Percentiles rank a stretch among this genome's conserved stretches.
phyloP scores from a whole-genome alignment of 257 asterid genomes.

The Solanum clarkiae region DNA sequence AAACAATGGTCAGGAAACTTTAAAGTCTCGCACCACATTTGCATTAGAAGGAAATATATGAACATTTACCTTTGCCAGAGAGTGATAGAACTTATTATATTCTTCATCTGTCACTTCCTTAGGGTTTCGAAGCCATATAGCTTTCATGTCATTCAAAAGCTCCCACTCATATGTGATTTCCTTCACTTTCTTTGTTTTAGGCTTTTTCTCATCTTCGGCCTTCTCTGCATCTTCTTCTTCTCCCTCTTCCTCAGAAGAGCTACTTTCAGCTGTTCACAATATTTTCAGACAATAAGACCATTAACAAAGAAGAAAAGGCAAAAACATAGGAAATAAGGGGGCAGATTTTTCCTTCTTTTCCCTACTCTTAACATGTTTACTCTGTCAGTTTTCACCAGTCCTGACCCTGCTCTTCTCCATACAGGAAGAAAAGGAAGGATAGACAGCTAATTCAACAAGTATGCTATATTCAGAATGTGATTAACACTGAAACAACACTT shows the following conservation, averaged over 20 bases:
- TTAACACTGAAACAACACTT: not conserved
- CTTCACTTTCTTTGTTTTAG: constrained; percentile 65
- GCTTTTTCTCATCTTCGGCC: constrained; percentile 66
- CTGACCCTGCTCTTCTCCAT: not conserved
- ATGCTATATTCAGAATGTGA: not conserved
- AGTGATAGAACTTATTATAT: constrained; percentile 67
- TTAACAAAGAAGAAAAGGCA: not conserved
- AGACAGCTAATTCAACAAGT: not conserved
- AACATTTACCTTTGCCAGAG: constrained; percentile 61
- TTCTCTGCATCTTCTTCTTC: constrained; percentile 65
- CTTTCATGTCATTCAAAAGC: constrained; percentile 81
- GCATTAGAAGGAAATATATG: not conserved
- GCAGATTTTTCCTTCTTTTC: not conserved
- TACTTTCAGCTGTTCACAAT: constrained; percentile 51
- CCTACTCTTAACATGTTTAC: not conserved
- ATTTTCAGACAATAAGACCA: not conserved
- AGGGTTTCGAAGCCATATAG: constrained; percentile 84
- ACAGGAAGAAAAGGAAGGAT: not conserved
- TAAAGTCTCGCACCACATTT: not conserved
- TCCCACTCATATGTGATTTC: constrained; percentile 84
- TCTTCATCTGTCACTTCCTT: constrained; percentile 94
- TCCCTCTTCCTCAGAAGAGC: constrained; percentile 49
- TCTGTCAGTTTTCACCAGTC: not conserved
- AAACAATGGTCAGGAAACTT: not conserved
- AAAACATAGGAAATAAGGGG: not conserved